Base-by-base conservation (phyloP, 2,329 filamentous ascomycete species). In the Aspergillus sp. region DNA sequence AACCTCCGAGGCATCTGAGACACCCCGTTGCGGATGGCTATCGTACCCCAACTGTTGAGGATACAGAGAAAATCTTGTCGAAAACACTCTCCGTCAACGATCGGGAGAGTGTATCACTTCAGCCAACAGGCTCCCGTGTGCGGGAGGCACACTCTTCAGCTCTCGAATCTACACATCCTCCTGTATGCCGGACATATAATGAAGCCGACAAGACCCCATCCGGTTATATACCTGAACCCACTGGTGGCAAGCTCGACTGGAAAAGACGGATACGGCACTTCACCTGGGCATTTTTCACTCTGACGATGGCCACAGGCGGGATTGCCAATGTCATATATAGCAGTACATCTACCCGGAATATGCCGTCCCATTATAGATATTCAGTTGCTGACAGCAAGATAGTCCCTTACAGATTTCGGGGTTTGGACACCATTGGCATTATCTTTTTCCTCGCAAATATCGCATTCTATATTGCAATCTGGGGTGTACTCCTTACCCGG, bases 211-310 rank as follows among this genome's bases (percentile, higher is more conserved):
- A 46, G 40, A 46, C 46, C 24, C 57, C 62, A 17, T 47, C 61
- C 35, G 60, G 62, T 8, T 55, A 55, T 19, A 45, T 55, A 24
- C 60, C 60, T 1, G 60, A 64, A 47, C 51, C 63, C 48, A 62
- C 58, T 31, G 62, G 68, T 14, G 58, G 61, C 6, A 59, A 65
- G 14, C 68, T 83, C 19, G 68, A 73, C 45, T 84, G 82, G 75
- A 80, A 76, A 61, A 76, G 84, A 62, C 75, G 85, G n/a, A 80
- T 87, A 45, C 74, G 81, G 51, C 85, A 87, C 73, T 82, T 86
- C 62, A 87, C 85, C 1, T 93, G 90, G 90, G 91, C 89, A 0
- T 93, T 87, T 81, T 93, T 92, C 67, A 90, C 89, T 15, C 77
- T 86, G 72, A 86, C 84, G 1, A 87, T 86, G 83, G 83, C 83